Evolutionary conservation across 169 alveolate species (phyloP), one percentile per base, ranked within the genome.

Genomic region (Plasmodium gonderi): DNA sequence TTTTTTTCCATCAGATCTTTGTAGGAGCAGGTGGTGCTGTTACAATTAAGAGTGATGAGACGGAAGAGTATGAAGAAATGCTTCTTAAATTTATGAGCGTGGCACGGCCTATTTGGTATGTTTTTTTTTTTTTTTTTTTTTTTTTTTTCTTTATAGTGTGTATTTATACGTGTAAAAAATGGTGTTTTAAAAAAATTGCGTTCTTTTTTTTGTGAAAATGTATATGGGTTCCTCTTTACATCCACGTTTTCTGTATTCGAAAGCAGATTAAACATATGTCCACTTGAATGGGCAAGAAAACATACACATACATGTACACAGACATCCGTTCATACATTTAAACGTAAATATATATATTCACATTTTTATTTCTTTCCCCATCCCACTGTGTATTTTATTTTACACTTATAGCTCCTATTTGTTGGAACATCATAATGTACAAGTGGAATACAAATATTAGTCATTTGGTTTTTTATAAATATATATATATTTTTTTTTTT

Each of bases 11-110:
- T 49, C 67, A 91, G 94, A 87, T 91, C 31, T 78, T 83, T 8
- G 72, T 94, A 9, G 95, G 96, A 5, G 94, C 94, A 17, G 95
- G 95, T 1, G 95, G 95, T 4, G 96, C 95, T 6, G 91, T 95
- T n/a, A 91, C 94, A 26, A 91, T 91, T 26, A 64, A 77, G 67
- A 91, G 95, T 78, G 93, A 90, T 29, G 91, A 90, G 12, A 77
- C 77, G 64, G 94, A 92, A 20, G 95, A 95, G 64, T 87, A 79
- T 33, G 81, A 72, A 14, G 96, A 95, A 69, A 92, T 95, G 95
- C 45, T 80, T 17, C 90, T 95, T 36, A 95, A 95, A 42, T 83
- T 83, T 83, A 83, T 49, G 83, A 69, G 76, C 33, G 42, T 83
- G 42, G 76, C 83, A 54, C n/a, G 45, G 14, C 83, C 83, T 26